Percentiles rank a stretch among this genome's conserved stretches.
Evolutionary conservation across 1,284 basidiomycete species (phyloP).

Genomic region (Phylloboletellus chloephorus): DNA sequence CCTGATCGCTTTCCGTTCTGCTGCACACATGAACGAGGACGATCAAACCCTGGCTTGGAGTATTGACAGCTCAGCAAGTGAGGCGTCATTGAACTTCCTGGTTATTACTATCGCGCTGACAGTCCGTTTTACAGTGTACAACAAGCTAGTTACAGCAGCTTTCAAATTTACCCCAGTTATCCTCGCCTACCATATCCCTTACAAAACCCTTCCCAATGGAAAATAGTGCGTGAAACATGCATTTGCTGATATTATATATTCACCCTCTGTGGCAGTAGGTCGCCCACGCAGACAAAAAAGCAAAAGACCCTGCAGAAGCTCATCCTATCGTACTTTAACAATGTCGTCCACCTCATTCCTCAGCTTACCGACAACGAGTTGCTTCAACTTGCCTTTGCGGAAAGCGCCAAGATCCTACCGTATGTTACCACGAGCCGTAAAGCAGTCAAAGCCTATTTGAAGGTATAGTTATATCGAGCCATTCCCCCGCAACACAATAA

Average conservation of each 20-base stretch:
- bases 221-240: constrained; percentile 63
- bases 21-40: constrained; percentile 87
- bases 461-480: constrained; percentile 41
- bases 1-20: constrained; percentile 84
- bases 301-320: constrained; percentile 82
- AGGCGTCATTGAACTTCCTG: neutral
- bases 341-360: constrained; percentile 72
- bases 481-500: neutral
- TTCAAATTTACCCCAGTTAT: constrained; percentile 91
- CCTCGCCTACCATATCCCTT: constrained; percentile 83
- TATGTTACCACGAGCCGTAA: constrained; percentile 82
- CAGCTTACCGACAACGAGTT: constrained; percentile 69
- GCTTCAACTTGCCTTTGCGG: constrained; percentile 69
- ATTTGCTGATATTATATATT: neutral
- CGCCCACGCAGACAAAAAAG: constrained; percentile 69
- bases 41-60: constrained; percentile 70
- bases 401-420: constrained; percentile 83
- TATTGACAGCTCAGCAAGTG: constrained; percentile 71
- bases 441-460: constrained; percentile 78
- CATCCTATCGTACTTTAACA: constrained; percentile 86
- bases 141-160: constrained; percentile 85
- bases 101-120: constrained; percentile 4
- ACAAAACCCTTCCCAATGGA: constrained; percentile 76
- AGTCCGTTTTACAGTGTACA: constrained; percentile 61
- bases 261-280: constrained; percentile 48